Conservation (phyloP, 2,329 filamentous ascomycete species). For the Pseudogymnoascus sp. region DNA sequence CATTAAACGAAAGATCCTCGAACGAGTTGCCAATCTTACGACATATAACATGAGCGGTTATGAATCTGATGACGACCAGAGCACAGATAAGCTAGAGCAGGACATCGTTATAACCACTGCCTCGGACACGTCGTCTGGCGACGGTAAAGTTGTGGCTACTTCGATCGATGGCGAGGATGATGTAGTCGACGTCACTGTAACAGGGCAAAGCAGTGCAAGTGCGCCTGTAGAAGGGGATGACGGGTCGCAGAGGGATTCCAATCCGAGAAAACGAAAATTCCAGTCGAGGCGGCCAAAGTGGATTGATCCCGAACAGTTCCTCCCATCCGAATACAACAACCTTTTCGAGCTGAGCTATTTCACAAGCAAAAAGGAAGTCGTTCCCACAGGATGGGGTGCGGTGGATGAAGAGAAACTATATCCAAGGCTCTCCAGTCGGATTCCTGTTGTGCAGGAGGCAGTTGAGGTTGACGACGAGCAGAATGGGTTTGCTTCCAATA, state of each 20-base stretch:
- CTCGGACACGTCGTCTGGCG: conserved; percentile 56
- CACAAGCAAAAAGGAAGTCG: conserved; percentile 39
- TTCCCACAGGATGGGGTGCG: conserved; percentile 63
- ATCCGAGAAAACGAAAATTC: background rate
- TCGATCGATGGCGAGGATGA: conserved; percentile 86
- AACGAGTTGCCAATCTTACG: conserved; percentile 67
- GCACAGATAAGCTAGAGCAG: conserved; percentile 49
- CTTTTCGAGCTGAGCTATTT: conserved; percentile 73
- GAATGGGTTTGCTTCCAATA: conserved; percentile 33
- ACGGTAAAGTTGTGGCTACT: conserved; percentile 62
- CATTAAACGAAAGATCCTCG: conserved; percentile 73
- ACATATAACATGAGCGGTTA: conserved; percentile 57
- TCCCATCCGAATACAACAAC: conserved; percentile 56
- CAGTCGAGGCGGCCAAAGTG: conserved; percentile 39
- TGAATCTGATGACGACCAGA: conserved; percentile 22
- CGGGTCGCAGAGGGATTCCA: background rate
- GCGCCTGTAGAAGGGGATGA: conserved; percentile 10
- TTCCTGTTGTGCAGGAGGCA: conserved; percentile 16
- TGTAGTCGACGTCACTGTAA: conserved; percentile 84
- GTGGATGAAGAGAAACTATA: conserved; percentile 51
- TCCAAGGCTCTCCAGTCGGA: conserved; percentile 40
- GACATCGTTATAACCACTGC: conserved; percentile 60
- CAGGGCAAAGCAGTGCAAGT: conserved; percentile 39
- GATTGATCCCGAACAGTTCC: conserved; percentile 43
- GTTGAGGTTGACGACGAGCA: conserved; percentile 18